Evolutionary conservation across 1,284 basidiomycete genomes (phyloP).

Genomic region (Moniliella sp.): DNA sequence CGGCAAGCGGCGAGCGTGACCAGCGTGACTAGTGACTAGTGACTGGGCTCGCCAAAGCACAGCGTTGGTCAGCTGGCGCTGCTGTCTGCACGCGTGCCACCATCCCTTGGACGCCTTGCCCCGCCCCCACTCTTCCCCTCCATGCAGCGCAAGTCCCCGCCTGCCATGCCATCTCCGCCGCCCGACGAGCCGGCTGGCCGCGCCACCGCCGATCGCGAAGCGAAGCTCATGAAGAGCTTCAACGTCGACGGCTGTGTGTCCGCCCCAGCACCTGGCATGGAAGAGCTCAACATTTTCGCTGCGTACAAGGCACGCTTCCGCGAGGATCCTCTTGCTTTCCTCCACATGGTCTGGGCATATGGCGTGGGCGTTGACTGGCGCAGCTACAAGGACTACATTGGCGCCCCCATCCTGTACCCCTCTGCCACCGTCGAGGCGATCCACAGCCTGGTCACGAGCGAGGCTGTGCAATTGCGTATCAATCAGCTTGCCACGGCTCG

Average conservation of each 20-base stretch:
- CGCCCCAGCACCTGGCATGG: background rate
- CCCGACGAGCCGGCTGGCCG: background rate
- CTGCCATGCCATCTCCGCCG: too few relatives aligned
- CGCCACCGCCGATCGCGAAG: background rate
- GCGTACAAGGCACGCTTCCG: constrained; percentile 25
- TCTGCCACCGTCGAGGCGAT: constrained; percentile 16
- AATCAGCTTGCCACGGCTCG: constrained; percentile 9
- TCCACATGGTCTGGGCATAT: constrained; percentile 20
- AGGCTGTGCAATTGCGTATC: constrained; percentile 18
- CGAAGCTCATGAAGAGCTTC: background rate
- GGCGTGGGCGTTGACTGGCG: constrained; percentile 23
- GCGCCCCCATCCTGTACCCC: constrained; percentile 18
- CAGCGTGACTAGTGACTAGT: too few relatives aligned
- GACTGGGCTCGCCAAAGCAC: too few relatives aligned
- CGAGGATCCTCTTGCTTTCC: constrained; percentile 18
- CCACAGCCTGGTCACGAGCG: constrained; percentile 13
- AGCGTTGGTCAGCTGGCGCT: too few relatives aligned
- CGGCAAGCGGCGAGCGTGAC: too few relatives aligned
- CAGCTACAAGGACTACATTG: constrained; percentile 23
- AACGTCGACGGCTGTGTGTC: background rate
- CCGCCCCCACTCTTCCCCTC: too few relatives aligned
- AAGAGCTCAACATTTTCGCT: constrained; percentile 24
- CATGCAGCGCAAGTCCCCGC: too few relatives aligned
- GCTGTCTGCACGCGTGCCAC: too few relatives aligned
- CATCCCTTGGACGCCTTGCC: too few relatives aligned